Evolutionary conservation across 495 filamentous ascomycete species (phyloP), one percentile per base, ranked within the genome.

Genomic region (Staphylotrichum longicolle): DNA sequence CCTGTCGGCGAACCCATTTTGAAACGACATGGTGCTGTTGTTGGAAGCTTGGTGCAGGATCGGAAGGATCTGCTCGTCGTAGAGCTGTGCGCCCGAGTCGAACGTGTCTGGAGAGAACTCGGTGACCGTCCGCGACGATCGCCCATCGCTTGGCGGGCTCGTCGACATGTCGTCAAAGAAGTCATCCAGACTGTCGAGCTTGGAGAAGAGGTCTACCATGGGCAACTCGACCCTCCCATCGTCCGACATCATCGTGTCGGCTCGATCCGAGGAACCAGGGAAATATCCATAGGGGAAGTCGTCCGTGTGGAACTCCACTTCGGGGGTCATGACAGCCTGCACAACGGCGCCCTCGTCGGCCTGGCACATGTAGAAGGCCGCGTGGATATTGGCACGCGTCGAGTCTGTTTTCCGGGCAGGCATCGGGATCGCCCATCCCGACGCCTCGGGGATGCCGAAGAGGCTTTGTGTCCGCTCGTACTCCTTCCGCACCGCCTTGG

Each of bases 361-460:
- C 51, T 83, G 83, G 63, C 93, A 96, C 54, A 91, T 96, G 72
- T 96, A 94, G 72, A 96, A 96, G 4, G 94, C 92, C 0, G 92
- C 91, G 66, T 97, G 93, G n/a, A 98, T 93, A 68, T 98, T 98
- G 58, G 86, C 82, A 41, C 93, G 82, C 10, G 93, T 97, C 45
- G 84, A 85, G 51, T 84, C 85, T 3, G 93, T 91, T 73, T 96
- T 91, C 51, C 87, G 86, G 3, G 93, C 93, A 20, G 94, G 94
- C 74, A 93, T 88, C 2, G 95, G 94, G 40, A 99, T 90, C 1
- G 95, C 92, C 94, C 94, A 99, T 7, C 94, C 94, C 3, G 89
- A 93, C 33, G 91, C 89, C 70, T 97, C 93, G 2, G 94, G 94
- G 60, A 99, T 97, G 51, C 94, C 94, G 70, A 97, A 99, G 27